Evolutionary conservation across 441 rosid species (phyloP).

Genomic region (Macaranga tanarius): DNA sequence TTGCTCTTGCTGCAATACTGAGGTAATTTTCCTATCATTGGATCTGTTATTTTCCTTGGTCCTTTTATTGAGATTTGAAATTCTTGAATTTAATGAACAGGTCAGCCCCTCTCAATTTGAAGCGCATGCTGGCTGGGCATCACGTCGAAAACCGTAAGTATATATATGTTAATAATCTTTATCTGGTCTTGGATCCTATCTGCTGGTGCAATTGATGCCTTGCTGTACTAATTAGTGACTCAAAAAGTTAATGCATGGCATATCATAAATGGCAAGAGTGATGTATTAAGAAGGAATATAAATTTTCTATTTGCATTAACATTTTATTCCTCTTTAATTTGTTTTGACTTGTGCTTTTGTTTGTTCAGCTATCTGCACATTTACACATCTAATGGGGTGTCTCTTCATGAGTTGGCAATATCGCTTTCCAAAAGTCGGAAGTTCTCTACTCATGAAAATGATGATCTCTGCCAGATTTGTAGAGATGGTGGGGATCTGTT

Average conservation of each 20-base stretch:
- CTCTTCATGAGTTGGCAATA: conserved; percentile 87
- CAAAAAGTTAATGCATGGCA: background rate
- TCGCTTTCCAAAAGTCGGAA: conserved; percentile 52
- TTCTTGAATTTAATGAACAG: conserved; percentile 45
- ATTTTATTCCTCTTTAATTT: background rate
- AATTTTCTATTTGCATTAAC: background rate
- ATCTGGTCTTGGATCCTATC: conserved; percentile 8
- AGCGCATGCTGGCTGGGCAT: conserved; percentile 96
- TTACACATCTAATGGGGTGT: conserved; percentile 94
- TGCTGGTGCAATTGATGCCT: conserved; percentile 16
- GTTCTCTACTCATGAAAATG: conserved; percentile 62
- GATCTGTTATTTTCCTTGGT: conserved; percentile 15
- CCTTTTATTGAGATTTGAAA: conserved; percentile 19
- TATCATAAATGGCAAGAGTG: conserved; percentile 9
- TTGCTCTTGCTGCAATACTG: conserved; percentile 77
- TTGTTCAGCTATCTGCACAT: conserved; percentile 78
- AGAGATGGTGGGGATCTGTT: conserved; percentile 80
- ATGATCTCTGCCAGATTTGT: conserved; percentile 85
- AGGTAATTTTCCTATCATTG: conserved; percentile 43
- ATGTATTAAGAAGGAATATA: background rate
- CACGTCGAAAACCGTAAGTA: conserved; percentile 94
- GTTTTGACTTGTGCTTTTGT: conserved; percentile 18
- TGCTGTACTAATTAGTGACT: conserved; percentile 1
- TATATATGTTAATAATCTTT: conserved; percentile 15
- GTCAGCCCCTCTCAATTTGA: conserved; percentile 90